Base-by-base conservation (phyloP, 495 filamentous ascomycete species). In the Xylaria sp. region DNA sequence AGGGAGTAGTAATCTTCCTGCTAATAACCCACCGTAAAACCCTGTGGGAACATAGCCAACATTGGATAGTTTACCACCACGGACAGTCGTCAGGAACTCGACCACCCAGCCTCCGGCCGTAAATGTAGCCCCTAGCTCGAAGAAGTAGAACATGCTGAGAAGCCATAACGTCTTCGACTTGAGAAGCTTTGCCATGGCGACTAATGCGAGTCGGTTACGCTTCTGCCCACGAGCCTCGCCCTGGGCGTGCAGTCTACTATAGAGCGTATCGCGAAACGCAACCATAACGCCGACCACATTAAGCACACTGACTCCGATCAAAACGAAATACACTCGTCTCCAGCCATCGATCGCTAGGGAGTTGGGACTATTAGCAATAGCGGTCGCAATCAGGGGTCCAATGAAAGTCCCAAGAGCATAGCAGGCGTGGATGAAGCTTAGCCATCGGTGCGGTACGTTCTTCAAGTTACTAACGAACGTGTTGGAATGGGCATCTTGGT, bases 31-130 rank as follows among this genome's bases (percentile, higher is more conserved):
- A 15, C 82, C 89, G 83, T 87, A 91, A 76, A 91, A 92, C 9
- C 90, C 91, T 0, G 90, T 84, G 19, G 90, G 91, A 29, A 93
- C 90, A 74, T 92, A 93, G 24, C 91, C 91, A 19, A 91, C 86
- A 5, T 80, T 80, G 0, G 84, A 78, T 2, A 91, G 86, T 44
- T 88, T 81, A 12, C 90, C 90, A 62, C 86, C 80, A 5, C 91
- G 89, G 71, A 90, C 89, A 44, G 79, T 87, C 63, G 92, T 89
- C 55, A 93, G 78, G 79, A 91, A 93, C 29, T 90, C 89, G 43
- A 93, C 90, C 0, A 83, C 78, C 81, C 80, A 83, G 65, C 86
- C 85, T 8, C 83, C 81, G 14, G 84, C 82, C 14, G 84, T 85
- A 9, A 84, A 76, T 15, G 71, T 75, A 7, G 79, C 82, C 0